A percentile compares a stretch with the other conserved stretches of the same genome.
phyloP scores from a whole-genome alignment of 2,329 filamentous ascomycete species.

The Aspergillus niger region DNA sequence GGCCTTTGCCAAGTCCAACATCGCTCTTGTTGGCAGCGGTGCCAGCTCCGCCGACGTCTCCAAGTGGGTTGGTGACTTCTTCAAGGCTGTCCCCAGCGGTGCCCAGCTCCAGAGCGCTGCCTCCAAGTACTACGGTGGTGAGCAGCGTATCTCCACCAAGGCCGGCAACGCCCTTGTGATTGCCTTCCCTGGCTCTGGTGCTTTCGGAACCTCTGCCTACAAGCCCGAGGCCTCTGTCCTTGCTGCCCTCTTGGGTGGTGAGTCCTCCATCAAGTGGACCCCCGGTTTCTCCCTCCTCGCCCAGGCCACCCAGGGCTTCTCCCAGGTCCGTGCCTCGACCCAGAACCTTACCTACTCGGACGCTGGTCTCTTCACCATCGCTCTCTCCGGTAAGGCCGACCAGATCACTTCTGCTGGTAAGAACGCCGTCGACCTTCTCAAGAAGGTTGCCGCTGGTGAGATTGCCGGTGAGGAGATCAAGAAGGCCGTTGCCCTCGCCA shows the following conservation, averaged over 20 bases:
- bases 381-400: conserved; percentile 72
- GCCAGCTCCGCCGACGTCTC: conserved; percentile 72
- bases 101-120: conserved; percentile 60
- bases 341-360: conserved; percentile 88
- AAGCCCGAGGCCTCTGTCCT: conserved; percentile 91
- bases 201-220: conserved; percentile 68
- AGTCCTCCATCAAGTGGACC: conserved; percentile 94
- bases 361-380: conserved; percentile 83
- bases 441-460: conserved; percentile 74
- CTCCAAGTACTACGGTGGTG: conserved; percentile 89
- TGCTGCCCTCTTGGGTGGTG: conserved; percentile 82
- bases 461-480: conserved; percentile 81
- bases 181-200: conserved; percentile 87
- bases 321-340: conserved; percentile 69
- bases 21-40: conserved; percentile 89
- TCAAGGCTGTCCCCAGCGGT: conserved; percentile 67
- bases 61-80: conserved; percentile 94
- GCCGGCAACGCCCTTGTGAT: conserved; percentile 82
- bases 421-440: conserved; percentile 77
- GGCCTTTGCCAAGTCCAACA: conserved; percentile 86
- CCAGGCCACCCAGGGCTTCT: conserved; percentile 70
- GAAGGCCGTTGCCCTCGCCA: conserved; percentile 90
- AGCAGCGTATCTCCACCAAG: conserved; percentile 81
- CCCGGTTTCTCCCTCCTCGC: conserved; percentile 87
- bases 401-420: conserved; percentile 74